Evolutionary conservation across 371 early-diverging fungal genomes (phyloP), one percentile per base, ranked within the genome.

Genomic region (Mortierella sp.): DNA sequence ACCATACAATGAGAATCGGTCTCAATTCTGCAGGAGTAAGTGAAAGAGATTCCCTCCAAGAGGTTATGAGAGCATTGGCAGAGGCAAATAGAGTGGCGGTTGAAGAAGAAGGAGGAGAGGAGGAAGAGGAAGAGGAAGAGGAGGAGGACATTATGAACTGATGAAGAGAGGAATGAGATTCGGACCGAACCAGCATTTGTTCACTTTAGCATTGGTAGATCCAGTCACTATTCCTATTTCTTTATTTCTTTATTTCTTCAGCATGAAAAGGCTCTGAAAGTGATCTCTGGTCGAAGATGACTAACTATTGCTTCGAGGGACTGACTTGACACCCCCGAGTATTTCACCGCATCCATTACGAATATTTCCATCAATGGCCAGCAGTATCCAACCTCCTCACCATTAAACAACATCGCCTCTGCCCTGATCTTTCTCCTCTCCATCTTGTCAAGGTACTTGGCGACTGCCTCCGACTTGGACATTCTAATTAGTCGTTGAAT

Each of bases 11-110:
- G 35, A 78, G 74, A 37, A 78, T 66, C 5, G 74, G 74, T 18
- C 79, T 64, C 40, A 78, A 58, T 26, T 78, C 79, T 47, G 62
- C 55, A 10, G 70, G 64, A 1, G 79, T 61, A 20, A 70, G 67
- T 32, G 79, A 74, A 35, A 78, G 79, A 14, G 74, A 63, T 10
- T 73, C 71, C 24, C 51, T 60, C 79, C 79, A 78, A 12, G 78
- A 72, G 9, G 68, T 26, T 49, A 77, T 51, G 78, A 73, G 72
- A 14, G 64, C 52, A 55, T 47, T 55, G 26, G 65, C 72, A 3
- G 68, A 35, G 18, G 67, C 55, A 30, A 62, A 68, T n/a, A 39
- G 22, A n/a, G 59, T 32, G 3, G 64, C 6, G 18, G 69, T 32
- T 51, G 70, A 16, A 35, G 58, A 22, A 35, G 68, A 30, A 6